phyloP scores from a whole-genome alignment of 148 eudicot species.

The Diospyros kaki region DNA sequence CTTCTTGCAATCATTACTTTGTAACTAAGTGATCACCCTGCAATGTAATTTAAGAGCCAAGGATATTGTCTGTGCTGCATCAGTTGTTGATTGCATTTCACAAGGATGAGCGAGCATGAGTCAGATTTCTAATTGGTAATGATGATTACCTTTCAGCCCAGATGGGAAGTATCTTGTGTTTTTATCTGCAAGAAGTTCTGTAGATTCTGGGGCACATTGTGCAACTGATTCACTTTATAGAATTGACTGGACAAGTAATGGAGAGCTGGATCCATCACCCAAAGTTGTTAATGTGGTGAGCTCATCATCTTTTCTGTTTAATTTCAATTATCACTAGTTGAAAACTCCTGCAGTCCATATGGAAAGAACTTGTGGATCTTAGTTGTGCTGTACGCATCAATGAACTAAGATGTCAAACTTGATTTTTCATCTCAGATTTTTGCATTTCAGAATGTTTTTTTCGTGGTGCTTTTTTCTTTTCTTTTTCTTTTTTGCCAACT shows the following conservation, averaged over 20 bases:
- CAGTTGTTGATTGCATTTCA: neutral
- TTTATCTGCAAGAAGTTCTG: constrained; percentile 69
- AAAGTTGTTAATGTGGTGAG: constrained; percentile 61
- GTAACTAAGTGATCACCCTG: neutral
- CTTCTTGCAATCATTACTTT: neutral
- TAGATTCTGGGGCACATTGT: constrained; percentile 79
- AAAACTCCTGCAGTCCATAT: too few relatives aligned
- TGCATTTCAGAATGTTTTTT: neutral
- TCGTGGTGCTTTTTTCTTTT: neutral
- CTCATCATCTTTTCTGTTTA: constrained; percentile 9
- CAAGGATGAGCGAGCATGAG: neutral
- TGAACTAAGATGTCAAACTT: neutral
- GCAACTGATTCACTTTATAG: constrained; percentile 81
- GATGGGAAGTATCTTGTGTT: constrained; percentile 76
- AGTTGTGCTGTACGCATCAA: neutral
- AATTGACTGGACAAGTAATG: constrained; percentile 72
- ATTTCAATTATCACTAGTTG: constrained; percentile 23
- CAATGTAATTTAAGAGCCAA: neutral
- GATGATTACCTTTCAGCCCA: constrained; percentile 49
- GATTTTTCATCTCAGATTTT: neutral
- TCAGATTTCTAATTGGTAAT: constrained; percentile 1
- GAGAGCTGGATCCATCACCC: constrained; percentile 31
- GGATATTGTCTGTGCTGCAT: neutral
- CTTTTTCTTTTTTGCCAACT: neutral
- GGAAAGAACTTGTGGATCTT: neutral